A percentile compares a stretch with the other conserved stretches of the same genome.
These are phyloP conservation scores for Serendipita indica DNA, from an alignment of 768 basidiomycete species.

Conservation along the genomic window DNA sequence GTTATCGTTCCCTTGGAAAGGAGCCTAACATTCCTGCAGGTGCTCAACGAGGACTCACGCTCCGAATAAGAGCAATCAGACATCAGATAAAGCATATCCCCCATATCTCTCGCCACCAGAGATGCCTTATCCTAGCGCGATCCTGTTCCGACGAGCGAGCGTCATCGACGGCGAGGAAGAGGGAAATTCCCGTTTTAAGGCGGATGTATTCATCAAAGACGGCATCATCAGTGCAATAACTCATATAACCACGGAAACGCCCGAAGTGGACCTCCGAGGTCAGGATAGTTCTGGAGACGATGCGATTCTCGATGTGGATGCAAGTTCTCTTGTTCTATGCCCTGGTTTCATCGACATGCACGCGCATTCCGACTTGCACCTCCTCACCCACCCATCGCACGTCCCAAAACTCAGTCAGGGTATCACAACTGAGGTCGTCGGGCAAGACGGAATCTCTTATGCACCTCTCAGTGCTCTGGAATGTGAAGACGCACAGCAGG, in stretches of 20 bases:
- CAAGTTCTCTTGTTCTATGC: constrained; percentile 12
- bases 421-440: constrained; percentile 22
- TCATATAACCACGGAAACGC: background rate
- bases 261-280: too few species aligned
- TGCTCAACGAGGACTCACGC: too few species aligned
- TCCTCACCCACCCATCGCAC: constrained; percentile 20
- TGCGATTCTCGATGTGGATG: background rate
- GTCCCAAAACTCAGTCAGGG: constrained; percentile 21
- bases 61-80: too few species aligned
- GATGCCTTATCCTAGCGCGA: background rate
- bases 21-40: too few species aligned
- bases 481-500: background rate
- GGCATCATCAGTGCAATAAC: background rate
- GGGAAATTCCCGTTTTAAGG: background rate
- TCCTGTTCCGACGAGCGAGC: background rate
- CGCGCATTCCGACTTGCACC: constrained; percentile 22
- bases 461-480: constrained; percentile 15
- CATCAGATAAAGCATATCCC: background rate
- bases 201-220: background rate
- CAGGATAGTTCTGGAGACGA: too few species aligned
- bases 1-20: too few species aligned
- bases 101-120: background rate
- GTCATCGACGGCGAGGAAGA: background rate
- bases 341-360: constrained; percentile 24
- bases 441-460: constrained; percentile 22